A percentile compares a stretch with the other conserved stretches of the same genome.
phyloP scores from a whole-genome alignment of 768 basidiomycete genomes.

The Panaeolus papilionaceus region DNA sequence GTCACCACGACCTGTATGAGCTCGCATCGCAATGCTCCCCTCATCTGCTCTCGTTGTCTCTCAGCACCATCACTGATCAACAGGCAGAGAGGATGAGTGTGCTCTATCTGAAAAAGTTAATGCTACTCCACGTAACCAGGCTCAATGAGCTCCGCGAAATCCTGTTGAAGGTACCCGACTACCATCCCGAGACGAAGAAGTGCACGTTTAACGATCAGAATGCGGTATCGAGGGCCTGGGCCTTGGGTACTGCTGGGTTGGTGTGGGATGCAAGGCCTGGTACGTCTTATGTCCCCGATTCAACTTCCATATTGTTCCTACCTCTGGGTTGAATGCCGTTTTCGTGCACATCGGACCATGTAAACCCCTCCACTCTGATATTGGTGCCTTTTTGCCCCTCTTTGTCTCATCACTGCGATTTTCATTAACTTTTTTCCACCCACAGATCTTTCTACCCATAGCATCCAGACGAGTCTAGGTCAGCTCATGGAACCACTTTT shows the following conservation, averaged over 20 bases:
- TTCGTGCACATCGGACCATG: no score
- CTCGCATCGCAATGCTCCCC: constrained; percentile 47
- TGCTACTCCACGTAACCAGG: constrained; percentile 45
- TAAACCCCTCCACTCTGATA: neutral
- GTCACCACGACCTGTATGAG: constrained; percentile 37
- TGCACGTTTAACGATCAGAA: constrained; percentile 35
- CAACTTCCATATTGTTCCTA: no score
- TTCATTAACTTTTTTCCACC: neutral
- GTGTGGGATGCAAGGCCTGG: constrained; percentile 36
- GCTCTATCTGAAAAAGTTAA: constrained; percentile 47
- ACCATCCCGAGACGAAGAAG: constrained; percentile 29
- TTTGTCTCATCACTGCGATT: neutral
- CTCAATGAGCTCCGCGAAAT: constrained; percentile 39
- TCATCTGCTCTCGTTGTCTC: constrained; percentile 44
- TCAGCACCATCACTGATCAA: constrained; percentile 43
- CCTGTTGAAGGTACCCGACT: constrained; percentile 30
- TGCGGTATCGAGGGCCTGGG: constrained; percentile 36
- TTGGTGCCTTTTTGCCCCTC: neutral
- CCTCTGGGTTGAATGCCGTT: no score
- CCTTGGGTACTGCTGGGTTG: constrained; percentile 33
- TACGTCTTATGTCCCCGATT: constrained; percentile 11
- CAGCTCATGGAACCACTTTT: constrained; percentile 25
- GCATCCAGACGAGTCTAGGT: constrained; percentile 21
- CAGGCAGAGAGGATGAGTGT: constrained; percentile 45
- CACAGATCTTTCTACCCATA: constrained; percentile 17